Base-by-base conservation (phyloP, 768 basidiomycete genomes). In the Rubroboletus pulcherrimus region DNA sequence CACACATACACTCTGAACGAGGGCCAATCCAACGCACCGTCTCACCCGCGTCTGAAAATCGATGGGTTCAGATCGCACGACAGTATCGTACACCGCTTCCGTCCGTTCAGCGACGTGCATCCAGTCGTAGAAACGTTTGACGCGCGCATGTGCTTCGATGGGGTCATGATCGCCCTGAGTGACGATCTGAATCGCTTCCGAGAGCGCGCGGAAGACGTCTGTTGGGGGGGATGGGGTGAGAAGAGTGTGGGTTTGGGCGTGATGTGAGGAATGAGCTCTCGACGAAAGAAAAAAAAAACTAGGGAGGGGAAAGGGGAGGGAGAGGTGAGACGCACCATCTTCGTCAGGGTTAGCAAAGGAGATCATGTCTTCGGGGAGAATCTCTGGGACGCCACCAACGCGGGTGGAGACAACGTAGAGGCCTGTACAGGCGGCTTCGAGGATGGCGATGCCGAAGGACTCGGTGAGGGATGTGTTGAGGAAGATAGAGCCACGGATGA, bases 401-500 rank as follows among this genome's bases (percentile, higher is more conserved):
- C 86, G 84, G 0, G 97, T 98, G 40, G 87, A 87, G 47, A 98
- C 96, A 48, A 98, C 89, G 66, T 96, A 96, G 15, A 98, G 78
- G 1, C 97, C 96, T 0, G 93, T 85, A 60, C 91, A 95, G 0
- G 97, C 97, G 0, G 96, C 97, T 75, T 99, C 97, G 41, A 99
- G 81, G 60, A 96, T 94, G n/a, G 90, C 91, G 60, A 96, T 98
- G 0, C 97, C 96, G 62, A 98, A 99, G 0, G 97, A 83, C 69
- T 98, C 97, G 1, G 96, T 98, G 26, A 98, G 79, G 0, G 93
- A 95, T 0, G 97, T 95, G 66, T 95, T 97, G 77, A 99, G 78
- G 73, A 89, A 99, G 57, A 99, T 94, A 12, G 91, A 80, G 1
- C 95, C 97, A 41, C 84, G 85, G 7, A 78, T 77, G 11, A 99